Evolutionary conservation across 768 basidiomycete genomes (phyloP), one percentile per base, ranked within the genome.

Genomic region (Hebeloma cylindrosporum): DNA sequence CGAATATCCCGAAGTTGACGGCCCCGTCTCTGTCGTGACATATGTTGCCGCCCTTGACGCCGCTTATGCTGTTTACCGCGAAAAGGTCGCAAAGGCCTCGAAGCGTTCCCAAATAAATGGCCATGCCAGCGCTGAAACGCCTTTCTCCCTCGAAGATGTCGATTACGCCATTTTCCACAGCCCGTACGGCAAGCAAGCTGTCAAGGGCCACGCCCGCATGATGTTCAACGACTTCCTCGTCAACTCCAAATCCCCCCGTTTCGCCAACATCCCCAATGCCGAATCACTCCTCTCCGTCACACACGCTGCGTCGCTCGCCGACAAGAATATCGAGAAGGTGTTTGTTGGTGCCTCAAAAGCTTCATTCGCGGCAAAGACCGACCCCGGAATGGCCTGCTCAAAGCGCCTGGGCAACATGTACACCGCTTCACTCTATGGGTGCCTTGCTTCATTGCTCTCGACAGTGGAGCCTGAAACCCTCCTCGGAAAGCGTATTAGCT

Each of bases 111-210:
- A 63, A 50, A 63, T 61, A 47, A 68, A 58, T 14, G 64, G 64
- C 14, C 56, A 73, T 33, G 59, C 65, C 3, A 62, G 70, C 14
- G 74, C 65, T 1, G 67, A 71, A 9, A 54, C 71, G 2, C 57
- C 72, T 23, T 89, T 93, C 70, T 86, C 88, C 6, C 77, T 91
- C 34, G 83, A 86, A 40, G 79, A 83, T 54, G 79, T 96, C 59
- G 95, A 98, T 71, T 98, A 91, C 64, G 78, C 87, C 53, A 82
- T 94, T 57, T 94, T 98, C 83, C 96, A 99, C 76, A 87, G 85
- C 47, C 96, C 96, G 0, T 99, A 97, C 68, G 95, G 96, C 72
- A 99, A 99, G 73, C 89, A 96, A 64, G 94, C 96, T 42, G 88
- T 96, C 66, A 99, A 97, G 72, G 93, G 91, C 32, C 86, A 95